Evolutionary conservation across 495 filamentous ascomycete species (phyloP).

Genomic region (Aspergillus asperescens): DNA sequence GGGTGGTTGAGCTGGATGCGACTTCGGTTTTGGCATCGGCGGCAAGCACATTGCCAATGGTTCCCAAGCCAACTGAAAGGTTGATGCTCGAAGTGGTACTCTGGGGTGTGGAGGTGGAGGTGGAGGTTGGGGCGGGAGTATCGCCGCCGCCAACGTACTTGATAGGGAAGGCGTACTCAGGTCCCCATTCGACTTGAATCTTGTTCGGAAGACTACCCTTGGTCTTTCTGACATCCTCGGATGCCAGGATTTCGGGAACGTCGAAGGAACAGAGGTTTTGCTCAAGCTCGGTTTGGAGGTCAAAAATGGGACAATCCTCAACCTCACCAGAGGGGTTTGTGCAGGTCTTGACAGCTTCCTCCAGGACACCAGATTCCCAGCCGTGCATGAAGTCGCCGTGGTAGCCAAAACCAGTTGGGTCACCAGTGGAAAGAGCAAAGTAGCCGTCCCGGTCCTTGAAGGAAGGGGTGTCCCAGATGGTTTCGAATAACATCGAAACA

Average conservation of each 20-base stretch:
- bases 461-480: slow-evolving; percentile 71
- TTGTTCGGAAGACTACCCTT: slow-evolving; percentile 48
- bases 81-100: slow-evolving; percentile 1
- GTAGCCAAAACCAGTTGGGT: slow-evolving; percentile 74
- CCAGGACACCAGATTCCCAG: slow-evolving; percentile 57
- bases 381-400: slow-evolving; percentile 84
- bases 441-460: slow-evolving; percentile 63
- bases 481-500: slow-evolving; percentile 78
- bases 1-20: slow-evolving; percentile 2
- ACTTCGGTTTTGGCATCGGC: background rate
- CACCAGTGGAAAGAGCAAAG: slow-evolving; percentile 80
- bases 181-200: slow-evolving; percentile 47
- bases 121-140: background rate
- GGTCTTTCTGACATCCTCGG: slow-evolving; percentile 34
- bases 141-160: slow-evolving; percentile 14
- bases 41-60: slow-evolving; percentile 1
- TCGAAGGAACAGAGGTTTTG: slow-evolving; percentile 41
- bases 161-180: slow-evolving; percentile 41
- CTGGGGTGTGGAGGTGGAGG: slow-evolving; percentile 6
- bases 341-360: slow-evolving; percentile 43
- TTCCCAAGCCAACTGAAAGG: slow-evolving; percentile 12
- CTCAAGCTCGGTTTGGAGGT: slow-evolving; percentile 42
- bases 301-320: slow-evolving; percentile 55
- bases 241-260: slow-evolving; percentile 37
- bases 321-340: slow-evolving; percentile 50